A percentile compares a stretch with the other conserved stretches of the same genome.
Evolutionary conservation across 2,329 filamentous ascomycete species (phyloP).

Genomic region (Verticillium zaregamsianum): DNA sequence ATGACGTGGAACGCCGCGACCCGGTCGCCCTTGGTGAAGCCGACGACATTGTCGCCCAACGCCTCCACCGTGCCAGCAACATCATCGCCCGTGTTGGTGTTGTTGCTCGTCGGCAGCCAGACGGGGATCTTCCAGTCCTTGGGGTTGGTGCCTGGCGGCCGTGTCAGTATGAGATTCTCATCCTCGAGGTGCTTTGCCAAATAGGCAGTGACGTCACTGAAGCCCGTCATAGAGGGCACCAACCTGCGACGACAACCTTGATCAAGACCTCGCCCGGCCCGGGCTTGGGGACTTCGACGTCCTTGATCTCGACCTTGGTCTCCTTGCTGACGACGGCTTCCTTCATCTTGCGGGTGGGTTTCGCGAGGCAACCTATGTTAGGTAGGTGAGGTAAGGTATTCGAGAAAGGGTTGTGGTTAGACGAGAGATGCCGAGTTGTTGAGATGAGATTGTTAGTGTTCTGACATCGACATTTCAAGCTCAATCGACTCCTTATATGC

Average conservation of each 20-base stretch:
- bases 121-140: slow-evolving; percentile 22
- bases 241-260: slow-evolving; percentile 14
- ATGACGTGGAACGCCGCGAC: slow-evolving; percentile 50
- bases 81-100: slow-evolving; percentile 20
- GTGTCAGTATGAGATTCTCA: background rate
- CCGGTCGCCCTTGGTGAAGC: slow-evolving; percentile 31
- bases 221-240: background rate
- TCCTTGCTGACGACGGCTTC: slow-evolving; percentile 11
- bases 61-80: slow-evolving; percentile 16
- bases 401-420: too few relatives aligned
- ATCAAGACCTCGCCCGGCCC: slow-evolving; percentile 15
- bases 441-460: too few relatives aligned
- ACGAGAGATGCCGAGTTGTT: too few relatives aligned
- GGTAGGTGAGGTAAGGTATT: too few relatives aligned
- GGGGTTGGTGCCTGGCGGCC: slow-evolving; percentile 17
- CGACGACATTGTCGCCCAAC: slow-evolving; percentile 14
- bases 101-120: slow-evolving; percentile 1
- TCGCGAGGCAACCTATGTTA: background rate
- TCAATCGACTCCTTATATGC: background rate
- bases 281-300: slow-evolving; percentile 12
- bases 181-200: too few relatives aligned
- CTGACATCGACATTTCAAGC: background rate
- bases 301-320: slow-evolving; percentile 8
- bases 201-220: background rate
- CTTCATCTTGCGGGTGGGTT: slow-evolving; percentile 6